phyloP scores from a whole-genome alignment of 1,139 yeast genomes.

The Debaryomyces subglobosus region DNA sequence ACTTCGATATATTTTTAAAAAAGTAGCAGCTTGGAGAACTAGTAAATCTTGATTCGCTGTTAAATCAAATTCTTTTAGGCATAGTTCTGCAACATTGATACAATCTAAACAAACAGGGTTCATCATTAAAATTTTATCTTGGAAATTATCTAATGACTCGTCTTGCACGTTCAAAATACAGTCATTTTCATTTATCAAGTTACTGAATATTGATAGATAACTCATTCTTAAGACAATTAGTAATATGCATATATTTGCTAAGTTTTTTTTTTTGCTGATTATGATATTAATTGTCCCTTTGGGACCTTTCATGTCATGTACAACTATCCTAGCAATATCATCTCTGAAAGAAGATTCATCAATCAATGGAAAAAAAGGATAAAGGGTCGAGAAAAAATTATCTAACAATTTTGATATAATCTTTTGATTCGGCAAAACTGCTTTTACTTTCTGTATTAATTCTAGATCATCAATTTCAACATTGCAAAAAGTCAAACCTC shows the following conservation, averaged over 20 bases:
- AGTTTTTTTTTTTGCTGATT: slow-evolving; percentile 28
- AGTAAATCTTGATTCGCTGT: slow-evolving; percentile 11
- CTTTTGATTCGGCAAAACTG: slow-evolving; percentile 15
- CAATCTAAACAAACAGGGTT: background rate
- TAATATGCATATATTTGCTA: slow-evolving; percentile 29
- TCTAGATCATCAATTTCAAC: background rate
- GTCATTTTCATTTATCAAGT: slow-evolving; percentile 16
- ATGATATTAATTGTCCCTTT: background rate
- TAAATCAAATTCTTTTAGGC: slow-evolving; percentile 7
- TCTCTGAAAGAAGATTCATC: slow-evolving; percentile 35
- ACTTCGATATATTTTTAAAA: slow-evolving; percentile 20
- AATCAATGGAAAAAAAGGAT: slow-evolving; percentile 49
- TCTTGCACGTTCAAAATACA: slow-evolving; percentile 9
- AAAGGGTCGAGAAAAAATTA: slow-evolving; percentile 41
- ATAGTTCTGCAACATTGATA: background rate
- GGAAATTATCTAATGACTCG: too few species aligned
- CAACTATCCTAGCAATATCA: slow-evolving; percentile 11
- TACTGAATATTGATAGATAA: slow-evolving; percentile 25
- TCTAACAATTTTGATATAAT: slow-evolving; percentile 3
- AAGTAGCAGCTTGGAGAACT: slow-evolving; percentile 23
- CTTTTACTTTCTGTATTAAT: background rate
- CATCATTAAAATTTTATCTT: background rate
- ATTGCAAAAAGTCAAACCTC: background rate
- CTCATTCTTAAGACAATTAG: slow-evolving; percentile 31
- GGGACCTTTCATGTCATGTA: slow-evolving; percentile 8